These are phyloP conservation scores for Apostasia shenzhenica DNA, from an alignment of 106 monocot genomes.

Conservation along the genomic window DNA sequence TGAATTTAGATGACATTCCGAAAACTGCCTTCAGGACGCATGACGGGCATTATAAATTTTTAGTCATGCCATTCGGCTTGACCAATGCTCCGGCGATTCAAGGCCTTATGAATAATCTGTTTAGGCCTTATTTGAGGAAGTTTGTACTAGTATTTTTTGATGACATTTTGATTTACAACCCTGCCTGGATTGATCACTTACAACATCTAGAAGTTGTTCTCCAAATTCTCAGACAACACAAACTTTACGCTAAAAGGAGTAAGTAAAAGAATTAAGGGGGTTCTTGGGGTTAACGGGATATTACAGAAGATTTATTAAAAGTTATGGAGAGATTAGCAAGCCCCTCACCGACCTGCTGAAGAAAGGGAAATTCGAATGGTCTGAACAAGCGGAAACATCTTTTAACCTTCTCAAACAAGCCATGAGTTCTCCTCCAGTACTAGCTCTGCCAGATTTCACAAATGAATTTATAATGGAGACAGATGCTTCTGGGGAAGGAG, in stretches of 20 bases:
- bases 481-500: background rate
- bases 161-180: background rate
- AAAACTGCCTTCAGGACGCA: conserved; percentile 8
- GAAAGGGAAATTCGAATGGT: background rate
- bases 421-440: background rate
- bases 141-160: conserved; percentile 4
- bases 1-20: too few species aligned
- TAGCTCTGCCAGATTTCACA: background rate
- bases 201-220: background rate
- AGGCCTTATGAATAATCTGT: background rate
- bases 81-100: conserved; percentile 7
- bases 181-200: background rate
- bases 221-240: background rate
- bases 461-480: background rate
- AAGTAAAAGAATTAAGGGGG: background rate
- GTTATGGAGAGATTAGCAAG: background rate
- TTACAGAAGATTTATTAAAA: background rate
- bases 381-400: background rate
- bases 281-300: background rate
- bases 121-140: background rate
- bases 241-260: background rate
- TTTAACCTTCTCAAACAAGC: background rate
- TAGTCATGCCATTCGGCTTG: conserved; percentile 10
- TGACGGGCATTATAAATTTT: conserved; percentile 4
- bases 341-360: background rate